Evolutionary conservation across 1,284 basidiomycete genomes (phyloP), one percentile per base, ranked within the genome.

Genomic region (Moesziomyces globuligerus): DNA sequence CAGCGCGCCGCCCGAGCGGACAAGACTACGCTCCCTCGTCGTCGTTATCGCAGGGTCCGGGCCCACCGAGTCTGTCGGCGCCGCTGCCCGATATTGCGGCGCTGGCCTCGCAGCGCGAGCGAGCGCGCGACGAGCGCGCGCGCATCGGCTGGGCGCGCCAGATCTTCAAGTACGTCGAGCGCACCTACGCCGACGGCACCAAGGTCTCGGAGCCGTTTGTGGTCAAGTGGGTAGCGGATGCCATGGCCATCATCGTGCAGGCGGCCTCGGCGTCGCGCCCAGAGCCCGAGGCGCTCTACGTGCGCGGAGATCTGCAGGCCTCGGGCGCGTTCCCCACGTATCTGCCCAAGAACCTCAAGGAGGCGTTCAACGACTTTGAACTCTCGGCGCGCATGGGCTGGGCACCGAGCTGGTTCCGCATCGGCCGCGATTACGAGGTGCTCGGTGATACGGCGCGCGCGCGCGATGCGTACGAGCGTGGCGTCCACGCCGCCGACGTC

Each of bases 371-470:
- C 42, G 92, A 94, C 80, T 95, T 92, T 78, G 80, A 82, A 55
- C 72, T 74, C 17, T 80, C 80, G 4, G 80, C 80, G 2, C 64
- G 80, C 9, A 65, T 76, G 62, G 80, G 80, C 4, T 78, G 60
- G 50, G 70, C 79, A 9, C 64, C 78, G 13, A 76, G 73, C 0
- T 97, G 94, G 94, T 96, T 93, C 84, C 86, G 90, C 42, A 87
- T 96, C 3, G 94, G 93, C 0, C 85, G 90, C 25, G 94, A 96
- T 74, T 96, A 97, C 80, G 94, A 97, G 84, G 89, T 88, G 50
- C 92, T 94, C 61, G 88, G 88, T 23, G 91, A 95, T 81, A 44
- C 74, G 9, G 62, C 81, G 0, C 87, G 90, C 36, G 92, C 93
- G 0, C 87, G 85, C 43, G 90, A 91, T 38, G 94, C 92, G 72